A percentile compares a stretch with the other conserved stretches of the same genome.
These are phyloP conservation scores for Podospora pseudocomata DNA, from an alignment of 495 filamentous ascomycete genomes.

Conservation along the genomic window DNA sequence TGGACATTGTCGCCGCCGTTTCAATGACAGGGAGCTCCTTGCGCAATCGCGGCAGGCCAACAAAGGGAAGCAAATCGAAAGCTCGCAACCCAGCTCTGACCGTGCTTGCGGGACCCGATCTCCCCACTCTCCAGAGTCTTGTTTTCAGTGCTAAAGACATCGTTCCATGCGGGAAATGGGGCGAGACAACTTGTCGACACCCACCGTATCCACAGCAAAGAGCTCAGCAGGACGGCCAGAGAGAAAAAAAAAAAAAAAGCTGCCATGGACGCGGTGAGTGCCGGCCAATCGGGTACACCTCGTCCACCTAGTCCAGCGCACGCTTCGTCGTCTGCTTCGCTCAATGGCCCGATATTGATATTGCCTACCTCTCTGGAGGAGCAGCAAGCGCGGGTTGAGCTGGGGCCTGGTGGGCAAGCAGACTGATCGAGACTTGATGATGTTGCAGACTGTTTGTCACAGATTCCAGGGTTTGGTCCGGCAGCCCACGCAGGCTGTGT, in stretches of 20 bases:
- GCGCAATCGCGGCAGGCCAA: slow-evolving; percentile 18
- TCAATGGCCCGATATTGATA: not conserved
- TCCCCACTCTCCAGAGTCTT: slow-evolving; percentile 13
- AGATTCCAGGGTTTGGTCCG: slow-evolving; percentile 13
- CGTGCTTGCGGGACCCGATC: slow-evolving; percentile 3
- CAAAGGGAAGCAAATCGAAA: slow-evolving; percentile 15
- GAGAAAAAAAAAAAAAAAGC: slow-evolving; percentile 12
- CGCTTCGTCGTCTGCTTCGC: not conserved
- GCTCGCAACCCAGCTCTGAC: slow-evolving; percentile 4
- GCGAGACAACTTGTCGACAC: not conserved
- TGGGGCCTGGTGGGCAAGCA: not conserved
- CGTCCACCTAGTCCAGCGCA: not conserved
- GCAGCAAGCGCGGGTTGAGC: slow-evolving; percentile 15
- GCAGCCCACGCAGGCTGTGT: not conserved
- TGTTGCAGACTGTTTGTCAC: slow-evolving; percentile 15
- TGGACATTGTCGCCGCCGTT: slow-evolving; percentile 14
- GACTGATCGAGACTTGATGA: not conserved
- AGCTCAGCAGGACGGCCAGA: slow-evolving; percentile 11
- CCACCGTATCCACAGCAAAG: slow-evolving; percentile 14
- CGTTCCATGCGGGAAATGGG: slow-evolving; percentile 13
- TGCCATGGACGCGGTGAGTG: not conserved
- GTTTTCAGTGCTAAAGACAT: slow-evolving; percentile 10
- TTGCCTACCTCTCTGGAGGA: not conserved
- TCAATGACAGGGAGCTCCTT: slow-evolving; percentile 18
- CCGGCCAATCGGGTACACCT: slow-evolving; percentile 17